Evolutionary conservation across 2,329 filamentous ascomycete genomes (phyloP), one percentile per base, ranked within the genome.

Genomic region (Pyricularia grisea): DNA sequence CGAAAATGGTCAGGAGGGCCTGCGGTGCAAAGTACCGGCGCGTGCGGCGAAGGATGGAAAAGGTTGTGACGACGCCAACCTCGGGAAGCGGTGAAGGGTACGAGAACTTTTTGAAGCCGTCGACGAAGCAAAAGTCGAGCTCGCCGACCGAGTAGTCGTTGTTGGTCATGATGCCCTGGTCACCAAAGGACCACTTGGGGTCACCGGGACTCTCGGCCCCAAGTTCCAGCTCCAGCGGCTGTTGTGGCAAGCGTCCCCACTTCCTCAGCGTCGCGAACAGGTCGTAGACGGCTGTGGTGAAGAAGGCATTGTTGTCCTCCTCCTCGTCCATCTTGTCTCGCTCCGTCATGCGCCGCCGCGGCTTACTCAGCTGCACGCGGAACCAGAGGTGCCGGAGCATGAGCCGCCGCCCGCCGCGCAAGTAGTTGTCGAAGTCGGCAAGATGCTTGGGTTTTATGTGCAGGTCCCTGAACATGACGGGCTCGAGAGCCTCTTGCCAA

Each of bases 401-500:
- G 17, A 70, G 69, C 65, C 74, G 73, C 3, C 71, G 71, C 66
- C 69, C 70, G 67, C 72, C 71, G n/a, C 68, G 68, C 23, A 75
- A 69, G 17, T 72, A 63, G 28, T 69, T 69, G 17, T 74, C 73
- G 66, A 76, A 74, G 5, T 71, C 67, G 64, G 68, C 23, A 33
- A 75, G 68, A 42, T 74, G 71, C 10, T 55, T 65, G 17, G 69
- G 70, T 58, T 70, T 70, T 58, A 76, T 67, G 12, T 71, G 69
- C 65, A 76, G 70, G 9, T 69, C 68, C 17, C 65, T 67, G 69
- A 76, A 76, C 68, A 71, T 74, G 69, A 71, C 67, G 66, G 71
- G 70, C 69, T 76, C 75, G 42, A 76, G 71, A 42, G 71, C 69
- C 3, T 70, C 70, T 23, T 74, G 74, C 75, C 75, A 76, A 33